Evolutionary conservation across 331 rosid genomes (phyloP), one percentile per base, ranked within the genome.

Genomic region (Ulmus americana): DNA sequence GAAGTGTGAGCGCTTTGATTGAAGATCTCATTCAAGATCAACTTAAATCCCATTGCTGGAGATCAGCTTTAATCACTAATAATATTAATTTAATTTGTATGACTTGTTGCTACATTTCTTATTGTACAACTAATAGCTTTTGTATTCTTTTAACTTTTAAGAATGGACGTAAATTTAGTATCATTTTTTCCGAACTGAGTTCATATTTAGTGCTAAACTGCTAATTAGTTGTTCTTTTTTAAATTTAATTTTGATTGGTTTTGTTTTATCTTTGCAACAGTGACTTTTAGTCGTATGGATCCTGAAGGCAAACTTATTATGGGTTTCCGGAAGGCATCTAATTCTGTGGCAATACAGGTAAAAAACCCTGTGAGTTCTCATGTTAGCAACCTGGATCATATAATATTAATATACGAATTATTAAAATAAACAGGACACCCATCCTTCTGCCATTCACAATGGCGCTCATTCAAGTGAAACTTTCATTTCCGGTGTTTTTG

Each of bases 291-390:
- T 70, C 99, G 99, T 18, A 94, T 90, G 97, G 99, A 94, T 55
- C 99, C 99, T 64, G 97, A 89, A 79, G 95, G 97, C 59, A 94
- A 94, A 76, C 99, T 94, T 67, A 87, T 94, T 66, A 94, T 94
- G 97, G 99, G 99, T 57, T 94, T 85, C 48, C 89, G 99, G 22
- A 94, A 87, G 82, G 99, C 97, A 63, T 76, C 90, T 47, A 87
- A 67, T 77, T 79, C 95, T 70, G 71, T 76, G 70, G 76, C 81
- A 64, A 71, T 76, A 67, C 99, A 94, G 99, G 99, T 90, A 84
- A 78, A 46, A 65, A 67, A 55, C 41, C 65, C 64, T 74, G 64
- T 72, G 80, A 74, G 73, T 75, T 81, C 71, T 76, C 69, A 59
- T 14, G 35, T 58, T 59, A 76, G 76, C 54, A 70, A 69, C 72